Evolutionary conservation across 805 yeast species (phyloP), one percentile per base, ranked within the genome.

Genomic region (Wickerhamiella dianesei): DNA sequence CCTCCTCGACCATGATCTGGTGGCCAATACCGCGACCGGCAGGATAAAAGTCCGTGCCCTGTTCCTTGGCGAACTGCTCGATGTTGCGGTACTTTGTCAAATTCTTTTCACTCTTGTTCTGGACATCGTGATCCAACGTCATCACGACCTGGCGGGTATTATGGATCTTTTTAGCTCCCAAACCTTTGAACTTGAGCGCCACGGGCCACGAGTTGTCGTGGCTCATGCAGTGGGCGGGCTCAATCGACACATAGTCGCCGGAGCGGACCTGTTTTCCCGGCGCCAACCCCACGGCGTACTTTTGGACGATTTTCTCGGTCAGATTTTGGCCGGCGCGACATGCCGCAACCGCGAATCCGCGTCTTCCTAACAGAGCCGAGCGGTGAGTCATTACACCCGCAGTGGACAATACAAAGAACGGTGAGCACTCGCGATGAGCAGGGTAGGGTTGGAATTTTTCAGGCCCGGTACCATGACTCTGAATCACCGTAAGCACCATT

Each of bases 191-290:
- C 68, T 92, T 92, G 60, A 89, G 73, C 0, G 98, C 98, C 16
- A 92, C 96, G 0, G 99, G 99, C 98, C 99, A 94, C 40, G 96
- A 81, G 67, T 92, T 92, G 65, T 92, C 99, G 64, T 92, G 99
- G 14, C 97, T 86, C 99, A 92, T 92, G 65, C 96, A 94, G 68
- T 92, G 95, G 2, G 95, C 89, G 3, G 99, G 99, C 58, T 71
- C 75, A 61, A 92, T 89, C 2, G 95, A 77, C 44, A 94, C 97
- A 66, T 88, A 92, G 68, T 92, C 99, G 13, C 97, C 98, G 42
- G 85, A 73, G 57, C 71, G 79, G 35, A 92, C 95, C 46, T 69
- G 61, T 62, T 92, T 89, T 25, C 77, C 80, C n/a, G 71, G 59
- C 19, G 92, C 77, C 41, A 85, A 64, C 3, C 89, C 94, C 9